Conservation (phyloP, 257 asterid genomes). For the Dorcoceras hygrometricum region DNA sequence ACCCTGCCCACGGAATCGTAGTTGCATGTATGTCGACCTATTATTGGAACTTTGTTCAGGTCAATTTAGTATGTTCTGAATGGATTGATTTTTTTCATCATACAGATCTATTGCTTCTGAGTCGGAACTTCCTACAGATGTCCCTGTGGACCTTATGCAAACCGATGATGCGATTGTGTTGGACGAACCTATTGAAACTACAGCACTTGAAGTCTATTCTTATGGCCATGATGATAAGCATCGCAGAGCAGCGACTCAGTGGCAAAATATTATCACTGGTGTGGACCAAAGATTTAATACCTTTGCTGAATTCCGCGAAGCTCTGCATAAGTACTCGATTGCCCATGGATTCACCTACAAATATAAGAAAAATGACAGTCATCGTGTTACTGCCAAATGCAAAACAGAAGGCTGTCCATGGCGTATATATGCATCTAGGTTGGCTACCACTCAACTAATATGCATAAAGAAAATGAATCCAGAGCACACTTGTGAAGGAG, state of each 20-base stretch:
- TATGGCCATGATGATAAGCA: constrained; percentile 61
- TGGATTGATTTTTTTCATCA: constrained; percentile 16
- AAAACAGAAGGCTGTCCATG: constrained; percentile 95
- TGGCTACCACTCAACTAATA: constrained; percentile 86
- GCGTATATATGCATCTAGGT: constrained; percentile 91
- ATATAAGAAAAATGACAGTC: constrained; percentile 94
- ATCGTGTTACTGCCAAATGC: constrained; percentile 97
- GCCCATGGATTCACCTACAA: constrained; percentile 96
- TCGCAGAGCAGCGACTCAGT: constrained; percentile 81
- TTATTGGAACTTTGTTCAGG: neutral
- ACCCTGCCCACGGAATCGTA: neutral
- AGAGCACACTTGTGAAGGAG: constrained; percentile 86
- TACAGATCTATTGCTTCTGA: constrained; percentile 77
- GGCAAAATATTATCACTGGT: constrained; percentile 96
- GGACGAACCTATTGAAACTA: constrained; percentile 56
- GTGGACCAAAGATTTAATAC: constrained; percentile 95
- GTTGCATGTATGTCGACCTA: neutral
- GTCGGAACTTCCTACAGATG: constrained; percentile 52
- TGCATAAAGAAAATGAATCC: constrained; percentile 90
- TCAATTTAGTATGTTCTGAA: neutral
- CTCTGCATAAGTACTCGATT: constrained; percentile 90
- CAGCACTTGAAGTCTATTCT: constrained; percentile 36
- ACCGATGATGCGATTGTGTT: constrained; percentile 54
- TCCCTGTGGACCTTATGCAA: constrained; percentile 56
- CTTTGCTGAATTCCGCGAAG: constrained; percentile 93